A percentile compares a stretch with the other conserved stretches of the same genome.
Evolutionary conservation across 2,329 filamentous ascomycete genomes (phyloP).

Genomic region (Monilinia polystroma): DNA sequence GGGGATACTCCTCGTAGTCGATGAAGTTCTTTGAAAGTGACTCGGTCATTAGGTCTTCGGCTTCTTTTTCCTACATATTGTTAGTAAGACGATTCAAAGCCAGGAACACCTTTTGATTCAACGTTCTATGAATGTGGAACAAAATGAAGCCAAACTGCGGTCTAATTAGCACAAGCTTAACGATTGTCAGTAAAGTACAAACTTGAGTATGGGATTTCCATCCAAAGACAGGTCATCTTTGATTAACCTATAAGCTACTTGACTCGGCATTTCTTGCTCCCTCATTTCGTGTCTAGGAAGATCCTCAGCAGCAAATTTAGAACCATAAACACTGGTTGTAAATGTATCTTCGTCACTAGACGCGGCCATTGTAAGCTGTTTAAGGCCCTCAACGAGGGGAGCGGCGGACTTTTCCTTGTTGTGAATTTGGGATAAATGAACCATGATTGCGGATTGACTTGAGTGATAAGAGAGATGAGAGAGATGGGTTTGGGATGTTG

Average conservation of each 20-base stretch:
- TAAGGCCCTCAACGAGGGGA: constrained; percentile 44
- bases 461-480: no score
- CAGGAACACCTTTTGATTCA: neutral
- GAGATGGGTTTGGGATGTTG: no score
- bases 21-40: constrained; percentile 92
- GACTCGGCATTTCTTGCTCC: constrained; percentile 75
- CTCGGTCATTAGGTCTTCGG: constrained; percentile 92
- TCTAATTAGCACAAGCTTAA: constrained; percentile 23
- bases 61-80: constrained; percentile 74
- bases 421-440: constrained; percentile 49
- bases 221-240: constrained; percentile 91
- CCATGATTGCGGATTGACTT: constrained; percentile 43
- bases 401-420: constrained; percentile 27
- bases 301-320: constrained; percentile 75
- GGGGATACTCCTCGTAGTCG: constrained; percentile 82
- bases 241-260: constrained; percentile 96
- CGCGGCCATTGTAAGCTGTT: constrained; percentile 47
- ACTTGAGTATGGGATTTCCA: constrained; percentile 86
- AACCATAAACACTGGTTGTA: constrained; percentile 69
- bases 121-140: constrained; percentile 90
- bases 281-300: constrained; percentile 77
- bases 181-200: constrained; percentile 36
- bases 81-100: neutral
- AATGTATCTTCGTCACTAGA: constrained; percentile 30
- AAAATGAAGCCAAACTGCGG: constrained; percentile 79